phyloP scores from a whole-genome alignment of 306 rosid species.

The Acmispon strigosus region DNA sequence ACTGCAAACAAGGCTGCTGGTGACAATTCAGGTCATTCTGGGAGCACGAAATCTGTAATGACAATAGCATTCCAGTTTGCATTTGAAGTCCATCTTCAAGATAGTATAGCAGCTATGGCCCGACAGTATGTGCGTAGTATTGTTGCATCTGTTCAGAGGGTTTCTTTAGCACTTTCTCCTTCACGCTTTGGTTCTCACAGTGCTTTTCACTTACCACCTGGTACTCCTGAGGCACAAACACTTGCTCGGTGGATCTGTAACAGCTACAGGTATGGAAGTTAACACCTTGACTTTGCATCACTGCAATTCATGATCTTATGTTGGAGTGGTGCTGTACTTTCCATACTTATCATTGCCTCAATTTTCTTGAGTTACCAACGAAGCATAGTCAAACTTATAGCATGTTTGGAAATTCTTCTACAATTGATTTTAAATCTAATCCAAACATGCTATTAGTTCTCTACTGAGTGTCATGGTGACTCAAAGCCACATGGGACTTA shows the following conservation, averaged over 20 bases:
- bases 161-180: slow-evolving; percentile 90
- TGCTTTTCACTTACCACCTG: slow-evolving; percentile 65
- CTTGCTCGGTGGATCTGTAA: slow-evolving; percentile 83
- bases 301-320: not conserved
- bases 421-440: too few species aligned
- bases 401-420: too few species aligned
- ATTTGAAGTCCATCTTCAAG: slow-evolving; percentile 86
- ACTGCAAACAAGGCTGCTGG: slow-evolving; percentile 61
- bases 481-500: too few species aligned
- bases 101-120: slow-evolving; percentile 81
- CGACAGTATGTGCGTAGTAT: slow-evolving; percentile 86
- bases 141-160: slow-evolving; percentile 95
- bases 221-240: slow-evolving; percentile 86
- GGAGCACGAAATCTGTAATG: slow-evolving; percentile 89
- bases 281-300: not conserved
- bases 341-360: too few species aligned
- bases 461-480: too few species aligned
- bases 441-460: too few species aligned
- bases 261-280: slow-evolving; percentile 60
- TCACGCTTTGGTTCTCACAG: slow-evolving; percentile 53
- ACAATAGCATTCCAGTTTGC: slow-evolving; percentile 98
- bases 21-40: slow-evolving; percentile 48
- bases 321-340: too few species aligned
- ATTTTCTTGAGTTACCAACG: too few species aligned
- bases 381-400: too few species aligned